These are phyloP conservation scores for Penicillium parvum DNA, from an alignment of 495 filamentous ascomycete species.

Conservation along the genomic window DNA sequence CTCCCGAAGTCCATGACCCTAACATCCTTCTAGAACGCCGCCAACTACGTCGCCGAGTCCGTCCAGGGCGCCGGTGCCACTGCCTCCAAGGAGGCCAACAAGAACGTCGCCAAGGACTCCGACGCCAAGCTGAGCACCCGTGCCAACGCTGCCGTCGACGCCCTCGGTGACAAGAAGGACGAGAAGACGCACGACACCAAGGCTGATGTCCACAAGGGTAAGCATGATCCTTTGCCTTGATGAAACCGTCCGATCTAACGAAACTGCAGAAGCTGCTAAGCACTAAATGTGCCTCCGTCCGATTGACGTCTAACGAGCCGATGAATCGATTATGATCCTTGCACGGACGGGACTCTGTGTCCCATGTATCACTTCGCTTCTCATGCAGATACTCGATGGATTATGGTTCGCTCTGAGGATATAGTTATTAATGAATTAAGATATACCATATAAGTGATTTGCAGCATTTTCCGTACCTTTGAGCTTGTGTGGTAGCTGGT, in stretches of 20 bases:
- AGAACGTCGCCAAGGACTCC: constrained; percentile 17
- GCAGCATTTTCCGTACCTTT: too few relatives aligned
- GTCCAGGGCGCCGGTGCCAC: constrained; percentile 16
- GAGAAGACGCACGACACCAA: constrained; percentile 15
- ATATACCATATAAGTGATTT: too few relatives aligned
- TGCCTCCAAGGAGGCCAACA: constrained; percentile 21
- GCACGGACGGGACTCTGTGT: too few relatives aligned
- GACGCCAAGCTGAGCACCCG: constrained; percentile 14
- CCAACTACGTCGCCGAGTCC: constrained; percentile 18
- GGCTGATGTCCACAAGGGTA: constrained; percentile 23
- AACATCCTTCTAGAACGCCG: constrained; percentile 17
- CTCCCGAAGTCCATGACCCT: neutral
- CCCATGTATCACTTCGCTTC: too few relatives aligned
- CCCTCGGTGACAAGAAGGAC: constrained; percentile 20
- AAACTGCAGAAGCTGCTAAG: constrained; percentile 5
- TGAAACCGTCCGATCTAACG: neutral
- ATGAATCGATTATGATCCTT: too few relatives aligned
- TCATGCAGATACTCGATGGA: too few relatives aligned
- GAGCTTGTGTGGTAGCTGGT: too few relatives aligned
- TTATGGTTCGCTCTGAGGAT: too few relatives aligned
- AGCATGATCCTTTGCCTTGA: neutral
- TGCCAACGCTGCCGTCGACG: constrained; percentile 16
- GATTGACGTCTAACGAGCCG: too few relatives aligned
- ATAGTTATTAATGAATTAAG: too few relatives aligned
- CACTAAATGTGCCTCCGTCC: too few relatives aligned